phyloP scores from a whole-genome alignment of 23 red algal species.

The Gracilaria vermiculophylla region DNA sequence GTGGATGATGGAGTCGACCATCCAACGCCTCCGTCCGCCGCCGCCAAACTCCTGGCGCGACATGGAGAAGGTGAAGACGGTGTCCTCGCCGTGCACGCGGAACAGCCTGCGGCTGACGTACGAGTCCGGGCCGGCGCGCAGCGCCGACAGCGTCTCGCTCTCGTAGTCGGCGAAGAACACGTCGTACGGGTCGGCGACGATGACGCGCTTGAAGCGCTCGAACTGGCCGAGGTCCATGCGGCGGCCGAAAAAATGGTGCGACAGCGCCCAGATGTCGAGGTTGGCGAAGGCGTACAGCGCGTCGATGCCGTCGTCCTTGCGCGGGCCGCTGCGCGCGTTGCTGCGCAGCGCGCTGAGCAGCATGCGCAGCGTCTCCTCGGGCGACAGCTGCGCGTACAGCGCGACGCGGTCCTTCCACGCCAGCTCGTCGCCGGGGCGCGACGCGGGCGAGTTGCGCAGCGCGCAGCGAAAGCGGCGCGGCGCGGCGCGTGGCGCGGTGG shows the following conservation, averaged over 20 bases:
- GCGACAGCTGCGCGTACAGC: constrained; percentile 71
- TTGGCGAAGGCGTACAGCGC: constrained; percentile 80
- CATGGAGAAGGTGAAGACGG: constrained; percentile 63
- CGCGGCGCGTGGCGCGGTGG: not conserved
- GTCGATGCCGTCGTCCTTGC: constrained; percentile 79
- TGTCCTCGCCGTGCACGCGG: not conserved
- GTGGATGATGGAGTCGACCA: constrained; percentile 78
- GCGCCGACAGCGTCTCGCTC: constrained; percentile 45
- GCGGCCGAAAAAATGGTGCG: constrained; percentile 71
- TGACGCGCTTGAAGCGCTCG: constrained; percentile 78
- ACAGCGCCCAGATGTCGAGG: constrained; percentile 77
- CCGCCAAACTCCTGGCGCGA: constrained; percentile 28
- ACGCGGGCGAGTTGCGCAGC: not conserved
- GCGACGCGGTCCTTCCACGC: constrained; percentile 74
- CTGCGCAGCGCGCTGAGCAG: constrained; percentile 56
- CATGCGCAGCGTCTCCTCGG: constrained; percentile 65
- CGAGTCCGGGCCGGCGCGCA: constrained; percentile 27
- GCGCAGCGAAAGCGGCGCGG: not conserved
- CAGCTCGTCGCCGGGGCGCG: constrained; percentile 1
- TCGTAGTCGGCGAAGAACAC: constrained; percentile 49
- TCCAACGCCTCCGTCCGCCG: constrained; percentile 46
- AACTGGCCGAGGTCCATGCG: constrained; percentile 88
- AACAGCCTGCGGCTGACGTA: constrained; percentile 57
- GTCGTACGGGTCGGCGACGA: constrained; percentile 58
- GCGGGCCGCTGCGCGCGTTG: constrained; percentile 35